phyloP scores from a whole-genome alignment of 176 grass and related monocot genomes.

The Oryza meridionalis region DNA sequence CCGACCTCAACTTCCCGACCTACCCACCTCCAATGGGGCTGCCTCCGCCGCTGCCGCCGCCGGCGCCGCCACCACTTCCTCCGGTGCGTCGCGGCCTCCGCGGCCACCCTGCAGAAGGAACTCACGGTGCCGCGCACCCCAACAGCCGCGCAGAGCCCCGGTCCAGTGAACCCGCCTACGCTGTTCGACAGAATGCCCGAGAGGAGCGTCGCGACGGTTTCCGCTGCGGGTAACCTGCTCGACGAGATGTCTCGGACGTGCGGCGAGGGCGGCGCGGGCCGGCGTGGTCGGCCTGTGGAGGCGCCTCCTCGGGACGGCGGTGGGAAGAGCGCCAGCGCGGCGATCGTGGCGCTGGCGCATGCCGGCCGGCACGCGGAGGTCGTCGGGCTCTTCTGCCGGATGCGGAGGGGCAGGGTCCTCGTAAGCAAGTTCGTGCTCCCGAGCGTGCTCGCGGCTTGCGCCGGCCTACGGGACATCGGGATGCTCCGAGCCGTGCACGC shows the following conservation, averaged over 20 bases:
- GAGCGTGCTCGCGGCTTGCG: slow-evolving; percentile 58
- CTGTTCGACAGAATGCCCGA: slow-evolving; percentile 44
- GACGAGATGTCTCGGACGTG: not conserved
- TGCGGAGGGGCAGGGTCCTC: slow-evolving; percentile 29
- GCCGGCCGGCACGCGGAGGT: slow-evolving; percentile 46
- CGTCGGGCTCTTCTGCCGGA: slow-evolving; percentile 45
- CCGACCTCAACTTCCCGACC: not conserved
- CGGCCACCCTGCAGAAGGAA: slow-evolving; percentile 27
- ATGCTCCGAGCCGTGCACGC: slow-evolving; percentile 46
- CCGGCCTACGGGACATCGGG: slow-evolving; percentile 12
- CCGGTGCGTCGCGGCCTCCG: slow-evolving; percentile 21
- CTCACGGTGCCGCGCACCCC: not conserved
- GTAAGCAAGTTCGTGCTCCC: slow-evolving; percentile 55
- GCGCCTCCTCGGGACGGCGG: not conserved
- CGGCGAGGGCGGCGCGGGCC: not conserved
- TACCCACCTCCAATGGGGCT: slow-evolving; percentile 19
- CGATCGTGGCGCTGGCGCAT: slow-evolving; percentile 51
- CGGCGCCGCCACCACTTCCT: slow-evolving; percentile 8
- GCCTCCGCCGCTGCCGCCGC: not conserved
- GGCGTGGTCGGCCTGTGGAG: no score
- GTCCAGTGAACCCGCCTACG: not conserved
- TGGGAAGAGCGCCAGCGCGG: slow-evolving; percentile 45
- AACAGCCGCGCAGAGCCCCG: not conserved
- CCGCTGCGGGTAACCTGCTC: slow-evolving; percentile 14
- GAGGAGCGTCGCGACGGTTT: not conserved